Conservation (phyloP, 2,329 filamentous ascomycete species). For the Paecilomyces sp. region DNA sequence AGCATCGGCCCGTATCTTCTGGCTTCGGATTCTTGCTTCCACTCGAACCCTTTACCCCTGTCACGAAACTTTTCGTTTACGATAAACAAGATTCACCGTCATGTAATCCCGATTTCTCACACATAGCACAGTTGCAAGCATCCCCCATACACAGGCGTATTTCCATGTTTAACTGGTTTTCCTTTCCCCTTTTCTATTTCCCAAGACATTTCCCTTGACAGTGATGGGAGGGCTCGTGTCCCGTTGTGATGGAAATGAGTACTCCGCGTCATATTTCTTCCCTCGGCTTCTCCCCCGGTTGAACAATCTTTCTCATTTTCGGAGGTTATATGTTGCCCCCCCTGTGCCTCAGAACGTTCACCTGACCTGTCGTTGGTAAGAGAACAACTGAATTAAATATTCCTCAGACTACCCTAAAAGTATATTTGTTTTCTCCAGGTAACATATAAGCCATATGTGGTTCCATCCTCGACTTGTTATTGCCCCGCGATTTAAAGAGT, state of each 20-base stretch:
- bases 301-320: background rate
- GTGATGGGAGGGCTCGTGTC: background rate
- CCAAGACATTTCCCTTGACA: background rate
- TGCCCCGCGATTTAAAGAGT: background rate
- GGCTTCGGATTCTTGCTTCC: constrained; percentile 7
- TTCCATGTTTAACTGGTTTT: constrained; percentile 25
- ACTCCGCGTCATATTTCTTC: background rate
- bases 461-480: background rate
- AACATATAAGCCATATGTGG: background rate
- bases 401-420: background rate
- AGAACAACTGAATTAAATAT: background rate
- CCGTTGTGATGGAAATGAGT: constrained; percentile 1
- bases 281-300: background rate
- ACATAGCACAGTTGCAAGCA: constrained; percentile 20
- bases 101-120: constrained; percentile 32
- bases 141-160: constrained; percentile 35
- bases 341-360: background rate
- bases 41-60: constrained; percentile 10
- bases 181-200: constrained; percentile 8
- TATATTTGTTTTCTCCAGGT: background rate
- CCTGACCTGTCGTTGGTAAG: background rate
- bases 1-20: constrained; percentile 12
- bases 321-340: background rate
- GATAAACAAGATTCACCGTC: constrained; percentile 43
- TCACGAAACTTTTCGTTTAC: constrained; percentile 23